phyloP scores from a whole-genome alignment of 805 yeast genomes.

The Teunomyces panamensis region DNA sequence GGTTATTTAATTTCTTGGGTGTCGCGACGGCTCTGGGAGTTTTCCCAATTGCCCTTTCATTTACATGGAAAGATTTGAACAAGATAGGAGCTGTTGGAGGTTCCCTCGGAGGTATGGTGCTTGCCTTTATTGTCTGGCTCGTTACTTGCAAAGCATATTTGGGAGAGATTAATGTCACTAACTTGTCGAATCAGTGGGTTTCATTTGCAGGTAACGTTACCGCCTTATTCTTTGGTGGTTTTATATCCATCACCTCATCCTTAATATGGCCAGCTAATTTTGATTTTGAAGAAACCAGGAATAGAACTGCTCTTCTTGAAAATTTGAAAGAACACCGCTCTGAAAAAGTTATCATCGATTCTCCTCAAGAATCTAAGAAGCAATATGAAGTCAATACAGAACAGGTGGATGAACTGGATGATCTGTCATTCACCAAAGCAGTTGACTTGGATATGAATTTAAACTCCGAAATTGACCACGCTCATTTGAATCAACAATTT shows the following conservation, averaged over 20 bases:
- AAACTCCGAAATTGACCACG: conserved; percentile 20
- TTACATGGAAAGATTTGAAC: conserved; percentile 32
- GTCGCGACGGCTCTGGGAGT: conserved; percentile 26
- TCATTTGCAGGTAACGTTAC: conserved; percentile 41
- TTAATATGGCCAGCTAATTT: conserved; percentile 39
- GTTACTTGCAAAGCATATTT: conserved; percentile 31
- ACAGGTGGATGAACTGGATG: background rate
- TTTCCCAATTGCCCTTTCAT: conserved; percentile 19
- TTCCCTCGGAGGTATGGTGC: conserved; percentile 32
- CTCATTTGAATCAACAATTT: conserved; percentile 25
- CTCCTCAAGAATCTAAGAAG: background rate
- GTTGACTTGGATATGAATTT: conserved; percentile 18
- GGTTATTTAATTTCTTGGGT: conserved; percentile 34
- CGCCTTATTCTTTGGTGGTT: conserved; percentile 36
- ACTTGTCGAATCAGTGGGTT: conserved; percentile 35
- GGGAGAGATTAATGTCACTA: conserved; percentile 34
- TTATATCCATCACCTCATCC: conserved; percentile 27
- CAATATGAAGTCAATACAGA: background rate
- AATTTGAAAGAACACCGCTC: background rate
- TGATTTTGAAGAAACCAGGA: conserved; percentile 32
- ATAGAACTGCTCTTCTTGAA: conserved; percentile 24
- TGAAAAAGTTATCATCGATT: background rate
- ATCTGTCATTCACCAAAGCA: background rate
- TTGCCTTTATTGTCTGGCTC: conserved; percentile 38
- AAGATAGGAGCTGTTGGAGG: conserved; percentile 37